A percentile compares a stretch with the other conserved stretches of the same genome.
These are phyloP conservation scores for Melampsora larici-populina DNA, from an alignment of 1,284 basidiomycete genomes.

Conservation along the genomic window DNA sequence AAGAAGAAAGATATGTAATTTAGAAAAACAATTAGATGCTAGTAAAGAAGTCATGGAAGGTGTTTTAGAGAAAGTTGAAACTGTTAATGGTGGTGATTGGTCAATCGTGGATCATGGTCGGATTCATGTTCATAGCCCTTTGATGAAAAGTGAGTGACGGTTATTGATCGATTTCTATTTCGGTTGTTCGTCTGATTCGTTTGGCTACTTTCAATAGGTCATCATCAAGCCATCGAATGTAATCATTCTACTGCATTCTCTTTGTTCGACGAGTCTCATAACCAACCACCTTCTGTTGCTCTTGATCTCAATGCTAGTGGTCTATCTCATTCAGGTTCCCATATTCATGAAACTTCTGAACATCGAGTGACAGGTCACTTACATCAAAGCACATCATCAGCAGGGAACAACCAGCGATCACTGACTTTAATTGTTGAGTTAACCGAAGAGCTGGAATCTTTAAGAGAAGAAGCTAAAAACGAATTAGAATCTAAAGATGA, in stretches of 20 bases:
- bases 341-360: neutral
- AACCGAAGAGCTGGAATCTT: conserved; percentile 36
- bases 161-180: neutral
- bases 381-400: conserved; percentile 4
- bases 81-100: conserved; percentile 38
- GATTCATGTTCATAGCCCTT: conserved; percentile 32
- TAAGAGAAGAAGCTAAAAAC: conserved; percentile 33
- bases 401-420: conserved; percentile 21
- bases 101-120: conserved; percentile 32
- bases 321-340: neutral
- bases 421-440: conserved; percentile 37
- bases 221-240: neutral
- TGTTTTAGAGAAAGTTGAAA: conserved; percentile 27
- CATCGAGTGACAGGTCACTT: neutral
- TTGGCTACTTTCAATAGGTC: neutral
- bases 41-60: conserved; percentile 38
- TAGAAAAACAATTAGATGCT: conserved; percentile 32
- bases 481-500: conserved; percentile 35
- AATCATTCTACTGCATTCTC: neutral
- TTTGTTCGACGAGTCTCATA: neutral
- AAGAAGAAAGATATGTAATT: conserved; percentile 23
- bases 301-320: neutral
- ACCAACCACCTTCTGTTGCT: neutral
- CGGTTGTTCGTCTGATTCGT: neutral
- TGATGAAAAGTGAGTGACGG: neutral